Conservation (phyloP, 129 eudicot genomes). For the Helianthus tuberosus region DNA sequence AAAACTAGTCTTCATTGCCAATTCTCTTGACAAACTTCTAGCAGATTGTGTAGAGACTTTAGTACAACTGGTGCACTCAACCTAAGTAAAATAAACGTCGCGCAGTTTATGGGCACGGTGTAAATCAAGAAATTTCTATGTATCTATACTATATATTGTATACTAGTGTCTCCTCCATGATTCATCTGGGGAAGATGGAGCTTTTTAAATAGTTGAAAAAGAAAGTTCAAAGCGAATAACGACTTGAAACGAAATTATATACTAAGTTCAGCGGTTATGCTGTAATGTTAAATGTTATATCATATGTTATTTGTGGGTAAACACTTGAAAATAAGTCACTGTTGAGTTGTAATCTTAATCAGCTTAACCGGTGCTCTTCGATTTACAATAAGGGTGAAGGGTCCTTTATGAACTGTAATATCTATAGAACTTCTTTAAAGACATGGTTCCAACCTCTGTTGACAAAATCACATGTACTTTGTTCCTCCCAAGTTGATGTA, state of each 20-base stretch:
- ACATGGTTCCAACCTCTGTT: neutral
- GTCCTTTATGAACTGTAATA: constrained; percentile 11
- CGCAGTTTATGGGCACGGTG: neutral
- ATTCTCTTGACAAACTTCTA: constrained; percentile 35
- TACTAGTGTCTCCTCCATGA: neutral
- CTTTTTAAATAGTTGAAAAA: neutral
- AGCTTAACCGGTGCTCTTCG: constrained; percentile 7
- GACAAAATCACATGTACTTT: constrained; percentile 18
- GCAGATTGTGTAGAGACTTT: constrained; percentile 40
- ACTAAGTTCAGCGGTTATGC: neutral
- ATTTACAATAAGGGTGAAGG: constrained; percentile 8
- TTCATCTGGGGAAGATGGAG: no score
- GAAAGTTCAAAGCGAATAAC: neutral
- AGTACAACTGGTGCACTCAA: constrained; percentile 14
- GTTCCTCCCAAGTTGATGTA: constrained; percentile 1
- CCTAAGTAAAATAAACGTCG: neutral
- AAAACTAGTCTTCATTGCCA: constrained; percentile 33
- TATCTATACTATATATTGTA: constrained; percentile 2
- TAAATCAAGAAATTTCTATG: constrained; percentile 8
- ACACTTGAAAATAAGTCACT: neutral
- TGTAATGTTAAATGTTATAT: constrained; percentile 4
- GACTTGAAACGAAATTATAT: neutral
- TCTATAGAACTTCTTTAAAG: neutral
- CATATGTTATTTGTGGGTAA: constrained; percentile 22
- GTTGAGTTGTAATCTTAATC: neutral